Base-by-base conservation (phyloP, 495 filamentous ascomycete species). In the Hypoxylon trugodes region DNA sequence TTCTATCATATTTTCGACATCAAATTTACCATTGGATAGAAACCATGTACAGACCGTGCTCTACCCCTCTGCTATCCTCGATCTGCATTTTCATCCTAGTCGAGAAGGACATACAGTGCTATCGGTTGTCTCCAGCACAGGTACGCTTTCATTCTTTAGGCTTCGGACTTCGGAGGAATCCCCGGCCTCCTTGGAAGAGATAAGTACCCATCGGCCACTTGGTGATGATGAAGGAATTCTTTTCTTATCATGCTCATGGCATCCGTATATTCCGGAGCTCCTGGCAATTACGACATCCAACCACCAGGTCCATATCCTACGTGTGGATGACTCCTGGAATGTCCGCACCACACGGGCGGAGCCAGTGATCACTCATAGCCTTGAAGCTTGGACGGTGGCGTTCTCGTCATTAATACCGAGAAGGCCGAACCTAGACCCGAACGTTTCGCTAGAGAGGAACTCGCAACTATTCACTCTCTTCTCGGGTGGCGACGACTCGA, bases 11-110 rank as follows among this genome's bases (percentile, higher is more conserved):
- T 7, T 9, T 38, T 26, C 43, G 30, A 48, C 40, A 56, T 21
- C 41, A 36, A 64, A 49, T 60, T 70, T n/a, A 59, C 48, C 37
- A 46, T 59, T 35, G 18, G 16, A 30, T 48, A 81, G 79, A 70
- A 66, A 61, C 1, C 73, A 69, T 43, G 36, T 80, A 19, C 79
- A 86, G 56, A 85, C 80, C 1, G 48, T 88, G 22, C 71, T 79
- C 2, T 81, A 87, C 28, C 82, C 82, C 35, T 89, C 84, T 63
- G 92, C 91, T 16, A 81, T 97, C 18, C 85, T 98, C 37, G 94
- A 98, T 70, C 81, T 97, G 18, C 89, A 91, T 56, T 97, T 97
- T 73, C 86, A 87, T 57, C 87, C 86, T 5, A 70, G 76, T 35
- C 42, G 53, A 15, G 75, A 71, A 22, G 66, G 76, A n/a, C 74